A percentile compares a stretch with the other conserved stretches of the same genome.
Conservation (phyloP, 371 early-diverging fungal species). For the Lichtheimia ramosa region DNA sequence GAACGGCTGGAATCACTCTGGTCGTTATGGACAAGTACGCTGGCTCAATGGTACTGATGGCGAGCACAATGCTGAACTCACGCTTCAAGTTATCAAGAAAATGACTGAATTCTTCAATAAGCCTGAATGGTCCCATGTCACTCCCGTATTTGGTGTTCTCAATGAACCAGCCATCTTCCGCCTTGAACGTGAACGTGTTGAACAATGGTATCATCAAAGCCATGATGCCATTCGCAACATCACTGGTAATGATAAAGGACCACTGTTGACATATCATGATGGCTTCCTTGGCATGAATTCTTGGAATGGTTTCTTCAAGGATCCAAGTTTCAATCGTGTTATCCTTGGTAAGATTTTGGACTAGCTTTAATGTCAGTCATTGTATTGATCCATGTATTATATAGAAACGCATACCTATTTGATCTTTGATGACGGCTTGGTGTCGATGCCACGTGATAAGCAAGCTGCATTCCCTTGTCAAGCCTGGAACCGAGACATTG, state of each 20-base stretch:
- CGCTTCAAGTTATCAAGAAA: conserved; percentile 31
- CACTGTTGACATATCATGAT: conserved; percentile 44
- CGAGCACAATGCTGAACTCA: conserved; percentile 28
- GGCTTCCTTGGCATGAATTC: conserved; percentile 33
- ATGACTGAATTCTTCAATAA: conserved; percentile 39
- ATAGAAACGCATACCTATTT: conserved; percentile 49
- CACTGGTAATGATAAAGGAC: conserved; percentile 32
- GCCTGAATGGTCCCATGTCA: conserved; percentile 53
- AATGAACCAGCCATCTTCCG: conserved; percentile 45
- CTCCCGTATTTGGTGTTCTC: conserved; percentile 56
- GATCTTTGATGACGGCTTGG: conserved; percentile 44
- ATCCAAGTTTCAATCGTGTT: conserved; percentile 22
- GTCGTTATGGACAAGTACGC: conserved; percentile 47
- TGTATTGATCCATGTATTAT: not conserved
- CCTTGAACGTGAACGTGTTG: conserved; percentile 15
- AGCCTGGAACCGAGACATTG: conserved; percentile 34
- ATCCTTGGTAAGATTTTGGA: conserved; percentile 29
- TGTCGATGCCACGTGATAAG: conserved; percentile 39
- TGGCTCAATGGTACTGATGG: conserved; percentile 48
- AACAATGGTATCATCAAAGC: conserved; percentile 34
- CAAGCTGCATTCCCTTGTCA: conserved; percentile 52
- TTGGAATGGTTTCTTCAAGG: conserved; percentile 42
- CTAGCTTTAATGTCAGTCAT: not conserved
- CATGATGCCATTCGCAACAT: conserved; percentile 33
- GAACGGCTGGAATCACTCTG: conserved; percentile 79